Evolutionary conservation across 176 grass and related monocot species (phyloP).

Genomic region (Aegilops umbellulata): DNA sequence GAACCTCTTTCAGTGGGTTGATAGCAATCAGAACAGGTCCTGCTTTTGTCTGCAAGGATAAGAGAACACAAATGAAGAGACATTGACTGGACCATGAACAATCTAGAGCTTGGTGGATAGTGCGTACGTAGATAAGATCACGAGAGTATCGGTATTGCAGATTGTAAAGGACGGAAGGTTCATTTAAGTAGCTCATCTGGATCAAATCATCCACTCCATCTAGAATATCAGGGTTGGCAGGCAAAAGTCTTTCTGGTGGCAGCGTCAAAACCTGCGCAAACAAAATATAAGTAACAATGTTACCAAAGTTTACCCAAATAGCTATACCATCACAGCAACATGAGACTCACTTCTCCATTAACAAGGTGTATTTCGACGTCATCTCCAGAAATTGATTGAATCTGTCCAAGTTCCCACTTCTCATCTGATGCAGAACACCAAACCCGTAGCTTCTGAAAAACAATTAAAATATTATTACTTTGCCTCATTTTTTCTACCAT

Average conservation of each 20-base stretch:
- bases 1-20: conserved; percentile 93
- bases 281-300: conserved; percentile 32
- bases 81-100: conserved; percentile 15
- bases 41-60: conserved; percentile 83
- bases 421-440: conserved; percentile 71
- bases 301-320: conserved; percentile 20
- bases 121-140: conserved; percentile 83
- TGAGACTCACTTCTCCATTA: conserved; percentile 63
- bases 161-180: conserved; percentile 84
- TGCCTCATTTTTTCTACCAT: neutral
- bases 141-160: conserved; percentile 71
- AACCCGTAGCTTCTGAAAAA: conserved; percentile 81
- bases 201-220: conserved; percentile 97
- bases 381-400: conserved; percentile 73
- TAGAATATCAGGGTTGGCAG: conserved; percentile 86
- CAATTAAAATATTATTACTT: neutral
- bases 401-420: conserved; percentile 82
- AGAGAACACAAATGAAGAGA: conserved; percentile 28
- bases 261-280: conserved; percentile 64
- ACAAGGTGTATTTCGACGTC: conserved; percentile 67
- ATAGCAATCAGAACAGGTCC: conserved; percentile 91
- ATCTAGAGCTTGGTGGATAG: neutral
- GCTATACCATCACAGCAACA: conserved; percentile 14
- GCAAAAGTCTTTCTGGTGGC: conserved; percentile 67
- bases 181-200: conserved; percentile 93